Percentiles rank a stretch among this genome's conserved stretches.
Conservation (phyloP, 352 stramenopile genomes). For the Pythium brachiatum region DNA sequence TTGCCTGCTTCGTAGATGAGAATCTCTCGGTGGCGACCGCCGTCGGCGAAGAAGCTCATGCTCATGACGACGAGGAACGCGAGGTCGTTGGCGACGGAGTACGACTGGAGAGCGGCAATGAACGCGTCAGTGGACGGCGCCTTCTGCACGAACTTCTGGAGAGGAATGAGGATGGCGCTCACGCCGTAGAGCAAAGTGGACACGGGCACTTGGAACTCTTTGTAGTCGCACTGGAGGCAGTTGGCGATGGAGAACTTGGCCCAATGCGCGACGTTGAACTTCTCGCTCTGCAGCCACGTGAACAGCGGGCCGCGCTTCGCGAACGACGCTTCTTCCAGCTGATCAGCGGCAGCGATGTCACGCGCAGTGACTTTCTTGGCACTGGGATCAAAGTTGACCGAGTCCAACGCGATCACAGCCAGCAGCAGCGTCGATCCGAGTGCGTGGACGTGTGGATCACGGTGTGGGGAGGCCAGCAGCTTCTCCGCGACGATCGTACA, state of each 20-base stretch:
- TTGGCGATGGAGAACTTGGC: constrained; percentile 53
- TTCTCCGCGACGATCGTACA: constrained; percentile 82
- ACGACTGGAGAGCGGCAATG: constrained; percentile 29
- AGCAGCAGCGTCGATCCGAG: constrained; percentile 73
- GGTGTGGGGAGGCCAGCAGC: constrained; percentile 25
- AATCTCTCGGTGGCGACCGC: constrained; percentile 49
- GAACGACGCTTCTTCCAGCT: constrained; percentile 48
- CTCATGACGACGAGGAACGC: constrained; percentile 72
- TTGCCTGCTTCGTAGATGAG: constrained; percentile 49
- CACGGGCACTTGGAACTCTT: constrained; percentile 51
- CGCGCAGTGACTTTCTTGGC: constrained; percentile 77
- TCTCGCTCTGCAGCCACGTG: constrained; percentile 63
- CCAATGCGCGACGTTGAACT: constrained; percentile 68
- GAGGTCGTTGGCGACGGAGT: constrained; percentile 46
- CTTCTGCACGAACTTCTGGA: constrained; percentile 54
- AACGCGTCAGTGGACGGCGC: constrained; percentile 28
- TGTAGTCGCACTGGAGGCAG: constrained; percentile 79
- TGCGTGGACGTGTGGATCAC: constrained; percentile 23
- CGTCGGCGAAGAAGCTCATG: constrained; percentile 46
- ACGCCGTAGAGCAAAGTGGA: constrained; percentile 40
- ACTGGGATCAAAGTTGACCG: constrained; percentile 68
- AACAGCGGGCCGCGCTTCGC: constrained; percentile 48
- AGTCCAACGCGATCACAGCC: constrained; percentile 76
- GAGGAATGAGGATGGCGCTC: constrained; percentile 57
- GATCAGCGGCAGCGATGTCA: constrained; percentile 38